Conservation (phyloP, 2,329 filamentous ascomycete genomes). For the Orbilia oligospora region DNA sequence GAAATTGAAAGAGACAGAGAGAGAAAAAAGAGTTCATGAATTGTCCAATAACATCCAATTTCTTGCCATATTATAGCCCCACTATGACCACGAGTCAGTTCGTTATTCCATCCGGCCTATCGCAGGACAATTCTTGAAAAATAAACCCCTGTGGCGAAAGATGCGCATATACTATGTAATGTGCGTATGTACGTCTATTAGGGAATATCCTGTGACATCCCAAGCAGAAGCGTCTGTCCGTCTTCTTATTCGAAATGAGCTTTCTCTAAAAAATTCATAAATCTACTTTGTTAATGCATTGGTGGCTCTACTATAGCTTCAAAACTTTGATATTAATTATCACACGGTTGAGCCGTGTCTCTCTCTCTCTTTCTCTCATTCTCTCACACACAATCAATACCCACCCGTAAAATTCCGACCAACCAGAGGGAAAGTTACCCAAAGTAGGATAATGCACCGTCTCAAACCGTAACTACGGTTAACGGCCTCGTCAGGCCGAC, state of each 20-base stretch:
- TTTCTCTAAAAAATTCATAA: neutral
- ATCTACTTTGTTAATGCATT: slow-evolving; percentile 2
- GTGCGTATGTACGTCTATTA: too few relatives aligned
- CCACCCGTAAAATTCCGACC: slow-evolving; percentile 37
- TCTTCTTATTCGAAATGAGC: slow-evolving; percentile 11
- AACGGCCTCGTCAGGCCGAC: slow-evolving; percentile 48
- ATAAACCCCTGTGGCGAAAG: slow-evolving; percentile 15
- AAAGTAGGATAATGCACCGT: slow-evolving; percentile 11
- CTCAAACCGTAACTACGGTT: slow-evolving; percentile 28
- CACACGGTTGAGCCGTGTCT: slow-evolving; percentile 29
- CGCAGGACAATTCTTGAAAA: slow-evolving; percentile 8
- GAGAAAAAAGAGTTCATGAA: too few relatives aligned
- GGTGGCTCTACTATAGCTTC: slow-evolving; percentile 18
- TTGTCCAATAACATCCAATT: slow-evolving; percentile 31
- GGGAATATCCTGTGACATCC: slow-evolving; percentile 31
- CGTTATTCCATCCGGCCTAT: slow-evolving; percentile 17
- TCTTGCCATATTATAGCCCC: slow-evolving; percentile 6
- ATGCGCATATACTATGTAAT: neutral
- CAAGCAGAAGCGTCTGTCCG: slow-evolving; percentile 32
- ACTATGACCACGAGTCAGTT: slow-evolving; percentile 45
- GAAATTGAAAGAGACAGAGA: slow-evolving; percentile 6
- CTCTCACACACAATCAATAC: too few relatives aligned
- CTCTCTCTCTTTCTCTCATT: too few relatives aligned
- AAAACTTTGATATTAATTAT: slow-evolving; percentile 9
- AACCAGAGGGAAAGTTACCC: slow-evolving; percentile 9